Evolutionary conservation across 75 land plant genomes (phyloP).

Genomic region (Cryptomeria japonica): DNA sequence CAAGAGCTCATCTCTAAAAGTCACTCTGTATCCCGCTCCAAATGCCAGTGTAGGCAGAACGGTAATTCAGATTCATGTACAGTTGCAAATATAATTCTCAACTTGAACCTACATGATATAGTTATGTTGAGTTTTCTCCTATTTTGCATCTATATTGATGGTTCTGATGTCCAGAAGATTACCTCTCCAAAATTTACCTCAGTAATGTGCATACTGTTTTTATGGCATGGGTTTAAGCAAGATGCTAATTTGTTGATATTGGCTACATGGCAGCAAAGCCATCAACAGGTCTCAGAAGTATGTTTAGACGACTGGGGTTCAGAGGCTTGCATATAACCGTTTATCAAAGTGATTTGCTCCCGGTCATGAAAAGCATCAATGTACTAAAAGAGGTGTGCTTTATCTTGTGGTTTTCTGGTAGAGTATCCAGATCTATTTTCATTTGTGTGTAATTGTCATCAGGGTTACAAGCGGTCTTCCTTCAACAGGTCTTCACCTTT

Average conservation of each 20-base stretch:
- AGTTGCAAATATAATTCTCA: background rate
- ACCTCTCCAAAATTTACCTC: background rate
- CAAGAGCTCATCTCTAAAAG: background rate
- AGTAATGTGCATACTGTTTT: background rate
- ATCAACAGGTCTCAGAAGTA: background rate
- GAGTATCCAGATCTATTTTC: background rate
- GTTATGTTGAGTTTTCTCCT: background rate
- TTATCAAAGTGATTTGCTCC: background rate
- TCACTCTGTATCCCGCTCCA: background rate
- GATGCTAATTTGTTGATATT: background rate
- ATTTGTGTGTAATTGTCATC: background rate
- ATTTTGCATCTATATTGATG: background rate
- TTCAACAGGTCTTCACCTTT: background rate
- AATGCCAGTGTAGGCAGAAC: background rate
- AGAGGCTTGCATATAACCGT: background rate
- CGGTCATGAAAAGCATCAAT: background rate
- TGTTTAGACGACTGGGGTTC: background rate
- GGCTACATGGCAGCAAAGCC: constrained; percentile 1
- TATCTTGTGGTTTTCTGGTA: background rate
- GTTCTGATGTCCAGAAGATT: background rate
- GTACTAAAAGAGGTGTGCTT: background rate
- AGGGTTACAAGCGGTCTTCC: background rate
- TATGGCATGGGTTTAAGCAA: constrained; percentile 4
- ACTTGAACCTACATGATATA: background rate
- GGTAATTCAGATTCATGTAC: background rate